A percentile compares a stretch with the other conserved stretches of the same genome.
Conservation (phyloP, 2,329 filamentous ascomycete genomes). For the Colletotrichum echinochloae region DNA sequence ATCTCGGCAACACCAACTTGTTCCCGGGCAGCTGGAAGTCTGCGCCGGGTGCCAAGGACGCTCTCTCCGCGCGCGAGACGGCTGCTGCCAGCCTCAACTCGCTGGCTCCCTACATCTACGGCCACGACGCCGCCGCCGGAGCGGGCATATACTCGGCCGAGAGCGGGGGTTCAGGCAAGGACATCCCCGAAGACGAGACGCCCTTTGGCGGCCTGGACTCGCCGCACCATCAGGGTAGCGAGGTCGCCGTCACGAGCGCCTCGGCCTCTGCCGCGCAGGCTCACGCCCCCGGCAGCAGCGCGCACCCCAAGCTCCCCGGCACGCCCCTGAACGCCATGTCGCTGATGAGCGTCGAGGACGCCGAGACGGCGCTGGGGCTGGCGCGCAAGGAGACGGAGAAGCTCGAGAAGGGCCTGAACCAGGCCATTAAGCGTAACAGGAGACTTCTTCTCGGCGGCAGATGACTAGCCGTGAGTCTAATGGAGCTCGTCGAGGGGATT, state of each 20-base stretch:
- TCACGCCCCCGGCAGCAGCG: constrained; percentile 20
- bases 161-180: constrained; percentile 40
- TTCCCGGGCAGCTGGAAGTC: constrained; percentile 48
- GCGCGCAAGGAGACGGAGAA: constrained; percentile 71
- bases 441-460: constrained; percentile 57
- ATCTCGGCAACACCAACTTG: constrained; percentile 63
- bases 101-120: constrained; percentile 68
- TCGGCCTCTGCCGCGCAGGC: constrained; percentile 25
- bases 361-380: constrained; percentile 65
- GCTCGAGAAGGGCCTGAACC: constrained; percentile 71
- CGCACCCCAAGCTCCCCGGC: constrained; percentile 37
- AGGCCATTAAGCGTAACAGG: constrained; percentile 70
- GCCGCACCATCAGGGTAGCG: constrained; percentile 27
- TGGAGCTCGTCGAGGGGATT: constrained; percentile 31
- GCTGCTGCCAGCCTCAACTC: constrained; percentile 65
- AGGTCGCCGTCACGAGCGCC: constrained; percentile 16
- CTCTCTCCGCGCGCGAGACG: constrained; percentile 56
- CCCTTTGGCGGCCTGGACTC: constrained; percentile 41
- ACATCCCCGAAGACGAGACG: constrained; percentile 42
- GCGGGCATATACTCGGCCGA: constrained; percentile 55
- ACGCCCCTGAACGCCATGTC: constrained; percentile 61
- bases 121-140: constrained; percentile 57
- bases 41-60: constrained; percentile 51
- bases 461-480: constrained; percentile 40
- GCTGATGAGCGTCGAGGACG: constrained; percentile 72